These are phyloP conservation scores for Oidium heveae DNA, from an alignment of 2,329 filamentous ascomycete species.

Conservation along the genomic window DNA sequence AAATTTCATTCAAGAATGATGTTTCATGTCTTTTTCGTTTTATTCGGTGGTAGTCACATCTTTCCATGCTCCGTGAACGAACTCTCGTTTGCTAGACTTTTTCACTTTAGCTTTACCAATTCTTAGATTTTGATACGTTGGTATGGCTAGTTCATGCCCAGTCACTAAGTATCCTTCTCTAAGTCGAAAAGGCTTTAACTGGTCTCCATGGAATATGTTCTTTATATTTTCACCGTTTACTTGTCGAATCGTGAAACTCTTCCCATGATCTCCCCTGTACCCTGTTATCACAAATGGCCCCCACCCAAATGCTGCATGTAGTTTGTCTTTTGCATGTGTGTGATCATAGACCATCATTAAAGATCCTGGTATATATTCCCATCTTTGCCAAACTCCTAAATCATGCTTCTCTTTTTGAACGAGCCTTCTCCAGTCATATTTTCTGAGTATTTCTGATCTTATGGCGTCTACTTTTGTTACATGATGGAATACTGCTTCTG, in stretches of 20 bases:
- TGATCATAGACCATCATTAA: not conserved
- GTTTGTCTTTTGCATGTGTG: not conserved
- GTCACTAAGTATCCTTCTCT: not conserved
- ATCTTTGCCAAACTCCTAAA: not conserved
- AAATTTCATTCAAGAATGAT: too few relatives aligned
- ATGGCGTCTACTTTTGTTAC: too few relatives aligned
- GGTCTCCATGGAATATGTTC: not conserved
- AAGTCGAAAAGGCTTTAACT: not conserved
- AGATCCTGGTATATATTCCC: not conserved
- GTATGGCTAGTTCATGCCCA: not conserved
- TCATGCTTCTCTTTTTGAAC: not conserved
- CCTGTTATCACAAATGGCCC: not conserved
- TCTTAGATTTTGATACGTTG: not conserved
- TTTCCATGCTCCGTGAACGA: not conserved
- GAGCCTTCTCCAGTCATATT: not conserved
- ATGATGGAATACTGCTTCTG: not conserved
- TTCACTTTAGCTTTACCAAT: not conserved
- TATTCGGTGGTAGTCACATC: too few relatives aligned
- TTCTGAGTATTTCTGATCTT: not conserved
- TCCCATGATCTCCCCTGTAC: not conserved
- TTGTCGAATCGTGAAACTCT: not conserved
- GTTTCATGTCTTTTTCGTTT: too few relatives aligned
- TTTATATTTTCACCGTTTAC: not conserved
- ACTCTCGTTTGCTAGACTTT: not conserved
- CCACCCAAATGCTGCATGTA: not conserved